These are phyloP conservation scores for Allium sativum DNA, from an alignment of 106 monocot genomes.

Conservation along the genomic window DNA sequence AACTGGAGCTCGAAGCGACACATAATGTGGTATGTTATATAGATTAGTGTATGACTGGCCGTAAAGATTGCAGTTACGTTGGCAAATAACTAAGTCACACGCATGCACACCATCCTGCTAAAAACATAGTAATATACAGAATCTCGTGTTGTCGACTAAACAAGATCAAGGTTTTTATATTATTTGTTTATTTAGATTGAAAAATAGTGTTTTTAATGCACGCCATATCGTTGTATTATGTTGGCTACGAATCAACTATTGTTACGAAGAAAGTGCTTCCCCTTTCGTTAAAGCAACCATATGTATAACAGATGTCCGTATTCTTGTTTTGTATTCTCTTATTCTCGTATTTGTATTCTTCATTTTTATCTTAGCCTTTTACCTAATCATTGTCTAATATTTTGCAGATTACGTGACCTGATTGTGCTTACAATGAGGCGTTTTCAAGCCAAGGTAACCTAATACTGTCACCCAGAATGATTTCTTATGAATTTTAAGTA, in stretches of 20 bases:
- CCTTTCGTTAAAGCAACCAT: not conserved
- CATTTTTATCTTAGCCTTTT: not conserved
- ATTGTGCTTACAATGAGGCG: constrained; percentile 80
- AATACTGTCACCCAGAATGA: not conserved
- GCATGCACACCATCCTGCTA: no score
- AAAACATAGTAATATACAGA: no score
- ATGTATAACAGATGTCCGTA: not conserved
- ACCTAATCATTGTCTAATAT: not conserved
- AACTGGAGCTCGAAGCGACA: no score
- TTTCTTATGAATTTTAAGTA: no score
- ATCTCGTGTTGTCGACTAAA: no score
- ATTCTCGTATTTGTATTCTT: not conserved
- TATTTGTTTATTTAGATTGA: no score
- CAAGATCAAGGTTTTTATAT: no score
- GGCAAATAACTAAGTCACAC: no score
- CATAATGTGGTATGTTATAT: no score
- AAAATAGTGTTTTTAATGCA: no score
- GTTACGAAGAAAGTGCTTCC: not conserved
- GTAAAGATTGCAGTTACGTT: no score
- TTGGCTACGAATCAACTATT: not conserved
- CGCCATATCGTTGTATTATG: not conserved
- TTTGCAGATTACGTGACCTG: constrained; percentile 74
- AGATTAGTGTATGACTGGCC: no score
- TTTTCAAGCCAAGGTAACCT: constrained; percentile 57
- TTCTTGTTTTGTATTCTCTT: not conserved